Percentiles rank a stretch among this genome's conserved stretches.
Evolutionary conservation across 805 yeast genomes (phyloP).

Genomic region (Wickerhamiella australiensis): DNA sequence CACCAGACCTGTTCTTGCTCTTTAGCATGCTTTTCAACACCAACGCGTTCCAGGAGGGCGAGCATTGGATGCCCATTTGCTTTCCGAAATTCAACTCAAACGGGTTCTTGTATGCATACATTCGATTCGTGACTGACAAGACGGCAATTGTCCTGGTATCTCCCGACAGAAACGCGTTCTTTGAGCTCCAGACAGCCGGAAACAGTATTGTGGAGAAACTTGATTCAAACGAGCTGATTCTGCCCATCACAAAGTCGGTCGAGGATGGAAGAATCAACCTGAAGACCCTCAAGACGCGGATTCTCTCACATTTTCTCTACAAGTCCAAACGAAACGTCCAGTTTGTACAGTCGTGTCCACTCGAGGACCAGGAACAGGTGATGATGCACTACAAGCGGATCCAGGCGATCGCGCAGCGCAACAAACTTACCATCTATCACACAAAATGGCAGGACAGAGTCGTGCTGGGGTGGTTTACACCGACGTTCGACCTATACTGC

Average conservation of each 20-base stretch:
- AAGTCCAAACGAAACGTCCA: slow-evolving; percentile 62
- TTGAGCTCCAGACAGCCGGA: slow-evolving; percentile 54
- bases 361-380: slow-evolving; percentile 21
- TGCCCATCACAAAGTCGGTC: slow-evolving; percentile 31
- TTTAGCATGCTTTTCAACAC: slow-evolving; percentile 58
- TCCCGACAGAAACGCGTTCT: slow-evolving; percentile 69
- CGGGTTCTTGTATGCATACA: slow-evolving; percentile 78
- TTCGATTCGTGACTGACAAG: slow-evolving; percentile 42
- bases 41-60: slow-evolving; percentile 41
- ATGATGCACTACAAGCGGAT: slow-evolving; percentile 26
- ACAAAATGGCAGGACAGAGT: slow-evolving; percentile 19
- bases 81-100: slow-evolving; percentile 78
- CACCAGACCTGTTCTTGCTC: slow-evolving; percentile 66
- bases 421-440: slow-evolving; percentile 23
- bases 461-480: slow-evolving; percentile 42
- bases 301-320: slow-evolving; percentile 67
- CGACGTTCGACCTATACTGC: slow-evolving; percentile 49
- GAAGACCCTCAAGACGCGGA: slow-evolving; percentile 36
- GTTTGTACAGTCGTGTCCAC: slow-evolving; percentile 36
- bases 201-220: slow-evolving; percentile 38
- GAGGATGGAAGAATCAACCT: slow-evolving; percentile 28
- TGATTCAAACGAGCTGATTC: slow-evolving; percentile 29
- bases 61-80: slow-evolving; percentile 89
- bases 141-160: slow-evolving; percentile 40
- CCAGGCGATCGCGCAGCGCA: slow-evolving; percentile 29